These are phyloP conservation scores for Calonectria multiphialidica DNA, from an alignment of 2,329 filamentous ascomycete species.

Conservation along the genomic window DNA sequence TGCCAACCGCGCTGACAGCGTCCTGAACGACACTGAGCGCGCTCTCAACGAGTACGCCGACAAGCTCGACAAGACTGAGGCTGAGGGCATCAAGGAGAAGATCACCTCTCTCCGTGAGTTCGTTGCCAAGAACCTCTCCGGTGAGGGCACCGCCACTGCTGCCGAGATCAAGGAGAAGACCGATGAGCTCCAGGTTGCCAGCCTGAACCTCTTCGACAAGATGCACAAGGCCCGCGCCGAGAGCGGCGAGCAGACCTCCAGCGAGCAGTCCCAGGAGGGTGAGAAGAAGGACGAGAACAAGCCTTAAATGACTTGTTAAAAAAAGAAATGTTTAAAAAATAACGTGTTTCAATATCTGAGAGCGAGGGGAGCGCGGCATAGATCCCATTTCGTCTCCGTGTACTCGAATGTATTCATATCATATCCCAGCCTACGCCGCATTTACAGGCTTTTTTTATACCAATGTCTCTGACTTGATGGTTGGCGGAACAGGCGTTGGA, in stretches of 20 bases:
- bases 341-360: constrained; percentile 48
- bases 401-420: constrained; percentile 67
- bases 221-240: constrained; percentile 96
- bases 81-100: constrained; percentile 94
- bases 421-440: constrained; percentile 49
- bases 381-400: constrained; percentile 50
- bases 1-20: constrained; percentile 96
- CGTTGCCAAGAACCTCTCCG: constrained; percentile 93
- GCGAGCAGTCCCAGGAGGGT: constrained; percentile 68
- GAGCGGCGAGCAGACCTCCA: constrained; percentile 64
- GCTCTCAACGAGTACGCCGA: constrained; percentile 97
- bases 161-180: constrained; percentile 99
- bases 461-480: constrained; percentile 61
- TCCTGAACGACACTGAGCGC: constrained; percentile 98
- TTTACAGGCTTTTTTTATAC: constrained; percentile 53
- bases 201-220: constrained; percentile 98
- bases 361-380: constrained; percentile 50
- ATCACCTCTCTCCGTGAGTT: constrained; percentile 87
- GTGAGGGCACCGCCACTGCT: constrained; percentile 86
- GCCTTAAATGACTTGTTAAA: constrained; percentile 61
- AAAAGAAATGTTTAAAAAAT: constrained; percentile 36
- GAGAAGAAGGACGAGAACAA: constrained; percentile 84
- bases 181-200: constrained; percentile 95
- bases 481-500: constrained; percentile 64
- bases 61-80: constrained; percentile 96